Evolutionary conservation across 306 rosid genomes (phyloP).

Genomic region (Lathyrus oleraceus): DNA sequence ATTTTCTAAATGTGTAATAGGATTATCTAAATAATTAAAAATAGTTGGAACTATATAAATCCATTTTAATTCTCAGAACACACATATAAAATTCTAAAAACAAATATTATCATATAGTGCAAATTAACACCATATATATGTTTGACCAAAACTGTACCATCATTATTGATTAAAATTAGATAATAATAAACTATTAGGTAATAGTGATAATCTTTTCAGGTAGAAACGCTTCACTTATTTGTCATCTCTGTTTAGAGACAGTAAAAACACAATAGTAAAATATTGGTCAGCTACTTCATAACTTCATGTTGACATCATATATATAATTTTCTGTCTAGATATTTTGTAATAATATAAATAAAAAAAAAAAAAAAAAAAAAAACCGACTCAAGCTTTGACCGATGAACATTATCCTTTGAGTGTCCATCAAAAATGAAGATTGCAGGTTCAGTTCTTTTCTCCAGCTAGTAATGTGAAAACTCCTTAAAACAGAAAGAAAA

Average conservation of each 20-base stretch:
- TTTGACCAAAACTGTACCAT: constrained; percentile 33
- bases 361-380: not conserved
- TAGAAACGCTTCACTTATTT: constrained; percentile 26
- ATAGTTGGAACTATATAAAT: not conserved
- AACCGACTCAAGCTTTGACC: constrained; percentile 11
- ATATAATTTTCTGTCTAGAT: constrained; percentile 32
- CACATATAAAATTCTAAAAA: not conserved
- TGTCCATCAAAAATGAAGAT: constrained; percentile 32
- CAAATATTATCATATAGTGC: not conserved
- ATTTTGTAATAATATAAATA: constrained; percentile 22
- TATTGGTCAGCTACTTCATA: constrained; percentile 18
- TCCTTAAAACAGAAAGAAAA: constrained; percentile 35
- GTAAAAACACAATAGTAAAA: constrained; percentile 26
- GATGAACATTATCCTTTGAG: constrained; percentile 19
- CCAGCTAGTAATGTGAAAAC: constrained; percentile 31
- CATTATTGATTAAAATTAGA: constrained; percentile 23
- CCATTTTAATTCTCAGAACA: not conserved
- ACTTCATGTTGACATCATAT: constrained; percentile 34
- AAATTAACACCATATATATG: not conserved
- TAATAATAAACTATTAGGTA: constrained; percentile 10
- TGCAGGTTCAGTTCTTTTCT: constrained; percentile 27
- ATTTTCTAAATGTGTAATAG: not conserved
- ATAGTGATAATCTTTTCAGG: constrained; percentile 22
- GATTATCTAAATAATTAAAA: not conserved
- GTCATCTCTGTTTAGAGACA: not conserved